Percentiles rank a stretch among this genome's conserved stretches.
Evolutionary conservation across 176 grass and related monocot species (phyloP).

Genomic region (Paspalum notatum): DNA sequence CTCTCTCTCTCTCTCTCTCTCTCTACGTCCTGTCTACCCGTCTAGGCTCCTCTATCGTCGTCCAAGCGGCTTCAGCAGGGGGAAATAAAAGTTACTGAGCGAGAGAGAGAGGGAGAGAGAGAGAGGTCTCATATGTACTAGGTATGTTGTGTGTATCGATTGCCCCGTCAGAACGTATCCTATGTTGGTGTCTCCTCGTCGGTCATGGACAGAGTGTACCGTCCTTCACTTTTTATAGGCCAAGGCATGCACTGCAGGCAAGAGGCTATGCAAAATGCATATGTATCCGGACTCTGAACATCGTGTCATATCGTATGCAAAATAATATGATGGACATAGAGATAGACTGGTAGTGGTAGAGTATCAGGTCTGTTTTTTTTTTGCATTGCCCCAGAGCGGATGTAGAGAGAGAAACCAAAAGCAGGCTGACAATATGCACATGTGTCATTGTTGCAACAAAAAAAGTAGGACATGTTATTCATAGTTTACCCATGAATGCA

Average conservation of each 20-base stretch:
- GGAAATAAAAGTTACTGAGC: neutral
- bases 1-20: too few relatives aligned
- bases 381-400: neutral
- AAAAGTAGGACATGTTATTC: neutral
- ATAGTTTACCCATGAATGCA: neutral
- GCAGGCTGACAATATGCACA: neutral
- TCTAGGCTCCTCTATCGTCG: conserved; percentile 11
- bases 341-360: too few relatives aligned
- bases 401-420: neutral
- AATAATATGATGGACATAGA: neutral
- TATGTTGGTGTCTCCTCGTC: neutral
- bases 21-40: conserved; percentile 33
- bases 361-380: neutral
- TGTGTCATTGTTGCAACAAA: neutral
- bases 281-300: conserved; percentile 13
- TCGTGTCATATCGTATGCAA: conserved; percentile 35
- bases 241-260: neutral
- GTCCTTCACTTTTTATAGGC: neutral
- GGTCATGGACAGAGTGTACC: neutral
- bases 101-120: neutral
- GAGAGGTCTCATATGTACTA: neutral
- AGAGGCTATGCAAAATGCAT: neutral
- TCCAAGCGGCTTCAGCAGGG: conserved; percentile 18
- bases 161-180: conserved; percentile 36
- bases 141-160: conserved; percentile 4